Percentiles rank a stretch among this genome's conserved stretches.
These are phyloP conservation scores for Venturia nashicola DNA, from an alignment of 2,329 filamentous ascomycete species.

Conservation along the genomic window DNA sequence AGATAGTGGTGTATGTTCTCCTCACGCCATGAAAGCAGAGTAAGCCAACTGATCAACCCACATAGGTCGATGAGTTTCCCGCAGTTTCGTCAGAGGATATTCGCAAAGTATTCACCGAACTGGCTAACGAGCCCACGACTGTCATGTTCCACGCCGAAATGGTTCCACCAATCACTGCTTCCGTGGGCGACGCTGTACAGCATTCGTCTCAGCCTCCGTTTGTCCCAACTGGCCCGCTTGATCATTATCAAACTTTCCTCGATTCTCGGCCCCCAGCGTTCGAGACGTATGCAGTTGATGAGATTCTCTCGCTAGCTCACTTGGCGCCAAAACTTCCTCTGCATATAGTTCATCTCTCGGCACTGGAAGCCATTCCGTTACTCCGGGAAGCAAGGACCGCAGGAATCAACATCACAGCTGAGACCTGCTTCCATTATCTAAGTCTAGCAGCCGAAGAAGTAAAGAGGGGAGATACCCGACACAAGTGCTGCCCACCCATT, in stretches of 20 bases:
- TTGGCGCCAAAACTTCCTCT: slow-evolving; percentile 71
- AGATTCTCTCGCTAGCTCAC: slow-evolving; percentile 72
- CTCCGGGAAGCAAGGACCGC: slow-evolving; percentile 58
- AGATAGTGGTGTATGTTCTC: slow-evolving; percentile 72
- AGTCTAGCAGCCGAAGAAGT: slow-evolving; percentile 74
- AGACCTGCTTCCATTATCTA: slow-evolving; percentile 94
- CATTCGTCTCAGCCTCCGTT: slow-evolving; percentile 52
- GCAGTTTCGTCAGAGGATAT: slow-evolving; percentile 76
- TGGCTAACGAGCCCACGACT: slow-evolving; percentile 73
- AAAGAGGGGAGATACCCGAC: slow-evolving; percentile 71
- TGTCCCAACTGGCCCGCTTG: slow-evolving; percentile 58
- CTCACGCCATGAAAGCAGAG: not conserved
- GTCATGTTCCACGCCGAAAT: slow-evolving; percentile 99
- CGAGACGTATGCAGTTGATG: slow-evolving; percentile 79
- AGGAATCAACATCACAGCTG: slow-evolving; percentile 79
- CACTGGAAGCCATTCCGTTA: slow-evolving; percentile 75
- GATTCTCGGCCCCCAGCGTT: slow-evolving; percentile 79
- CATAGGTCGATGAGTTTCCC: slow-evolving; percentile 85
- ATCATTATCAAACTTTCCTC: slow-evolving; percentile 80
- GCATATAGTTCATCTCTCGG: slow-evolving; percentile 88
- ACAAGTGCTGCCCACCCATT: slow-evolving; percentile 94
- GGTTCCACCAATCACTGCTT: slow-evolving; percentile 75
- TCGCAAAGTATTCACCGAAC: slow-evolving; percentile 62
- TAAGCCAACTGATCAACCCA: slow-evolving; percentile 6
- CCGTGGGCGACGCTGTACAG: slow-evolving; percentile 67